Percentiles rank a stretch among this genome's conserved stretches.
Evolutionary conservation across 163 green algal species (phyloP).

Genomic region (Chloroidium sp.): DNA sequence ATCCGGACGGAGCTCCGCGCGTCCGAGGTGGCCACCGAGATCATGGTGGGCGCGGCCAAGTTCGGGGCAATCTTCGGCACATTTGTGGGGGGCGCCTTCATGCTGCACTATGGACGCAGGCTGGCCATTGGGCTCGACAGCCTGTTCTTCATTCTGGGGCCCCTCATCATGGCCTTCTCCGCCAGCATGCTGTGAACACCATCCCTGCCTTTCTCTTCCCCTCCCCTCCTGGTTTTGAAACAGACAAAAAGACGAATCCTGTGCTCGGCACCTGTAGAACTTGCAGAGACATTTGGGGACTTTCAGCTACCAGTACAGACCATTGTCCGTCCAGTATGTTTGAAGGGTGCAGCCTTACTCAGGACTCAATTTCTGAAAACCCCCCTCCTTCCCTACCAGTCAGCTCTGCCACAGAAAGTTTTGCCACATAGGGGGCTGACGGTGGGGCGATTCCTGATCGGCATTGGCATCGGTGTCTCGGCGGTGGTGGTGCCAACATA

Average conservation of each 20-base stretch:
- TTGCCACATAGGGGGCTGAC: constrained; percentile 39
- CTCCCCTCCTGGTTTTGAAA: not conserved
- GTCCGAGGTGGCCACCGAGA: constrained; percentile 25
- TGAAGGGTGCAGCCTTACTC: not conserved
- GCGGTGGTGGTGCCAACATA: constrained; percentile 77
- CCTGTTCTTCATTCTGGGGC: constrained; percentile 61
- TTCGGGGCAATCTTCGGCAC: constrained; percentile 63
- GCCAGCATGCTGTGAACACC: not conserved
- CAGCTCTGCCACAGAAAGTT: not conserved
- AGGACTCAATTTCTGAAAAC: not conserved
- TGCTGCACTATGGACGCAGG: constrained; percentile 67
- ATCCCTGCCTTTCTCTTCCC: not conserved
- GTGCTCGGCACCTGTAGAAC: not conserved
- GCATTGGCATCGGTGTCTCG: constrained; percentile 69
- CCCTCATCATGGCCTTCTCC: constrained; percentile 59
- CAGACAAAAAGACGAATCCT: not conserved
- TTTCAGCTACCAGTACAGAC: not conserved
- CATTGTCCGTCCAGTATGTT: not conserved
- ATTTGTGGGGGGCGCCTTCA: constrained; percentile 65
- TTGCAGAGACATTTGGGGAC: not conserved
- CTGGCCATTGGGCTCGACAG: constrained; percentile 49
- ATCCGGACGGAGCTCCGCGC: constrained; percentile 47
- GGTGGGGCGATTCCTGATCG: constrained; percentile 58
- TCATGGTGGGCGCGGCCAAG: constrained; percentile 69
- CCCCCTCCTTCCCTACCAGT: not conserved